phyloP scores from a whole-genome alignment of 257 asterid species.

The Rauvolfia tetraphylla region DNA sequence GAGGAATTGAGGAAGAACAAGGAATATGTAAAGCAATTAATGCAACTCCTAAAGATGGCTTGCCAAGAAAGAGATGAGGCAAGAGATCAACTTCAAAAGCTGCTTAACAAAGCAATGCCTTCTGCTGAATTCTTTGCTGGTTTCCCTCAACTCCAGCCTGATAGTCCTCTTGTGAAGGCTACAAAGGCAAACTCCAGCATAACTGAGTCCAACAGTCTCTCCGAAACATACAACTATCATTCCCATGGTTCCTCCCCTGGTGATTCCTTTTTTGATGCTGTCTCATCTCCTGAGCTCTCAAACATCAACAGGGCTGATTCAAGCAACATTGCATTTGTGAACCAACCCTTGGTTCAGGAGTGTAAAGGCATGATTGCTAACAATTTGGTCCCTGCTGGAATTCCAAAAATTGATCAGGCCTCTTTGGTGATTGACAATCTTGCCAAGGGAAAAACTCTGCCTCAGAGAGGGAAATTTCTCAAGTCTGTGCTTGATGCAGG shows the following conservation, averaged over 20 bases:
- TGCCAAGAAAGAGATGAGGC: constrained; percentile 43
- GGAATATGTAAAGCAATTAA: constrained; percentile 26
- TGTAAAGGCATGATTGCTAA: neutral
- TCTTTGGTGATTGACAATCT: constrained; percentile 48
- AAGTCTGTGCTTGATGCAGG: constrained; percentile 60
- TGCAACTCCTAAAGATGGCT: constrained; percentile 25
- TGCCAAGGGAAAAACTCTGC: constrained; percentile 44
- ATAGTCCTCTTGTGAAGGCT: constrained; percentile 24
- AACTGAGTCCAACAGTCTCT: constrained; percentile 58
- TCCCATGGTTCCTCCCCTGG: constrained; percentile 44
- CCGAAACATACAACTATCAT: constrained; percentile 50
- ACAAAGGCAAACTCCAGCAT: constrained; percentile 50
- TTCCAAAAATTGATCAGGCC: constrained; percentile 32
- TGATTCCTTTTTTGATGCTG: constrained; percentile 42
- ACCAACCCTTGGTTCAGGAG: constrained; percentile 21
- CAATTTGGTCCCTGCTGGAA: constrained; percentile 1
- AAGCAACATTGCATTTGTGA: constrained; percentile 4
- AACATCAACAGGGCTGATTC: constrained; percentile 34
- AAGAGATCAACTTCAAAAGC: constrained; percentile 34
- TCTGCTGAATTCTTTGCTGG: constrained; percentile 11
- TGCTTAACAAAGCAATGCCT: constrained; percentile 31
- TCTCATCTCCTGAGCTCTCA: constrained; percentile 52
- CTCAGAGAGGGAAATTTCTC: constrained; percentile 56
- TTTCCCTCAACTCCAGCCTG: constrained; percentile 21
- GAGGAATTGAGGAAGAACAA: constrained; percentile 33